Percentiles rank a stretch among this genome's conserved stretches.
Evolutionary conservation across 345 rosid genomes (phyloP).

Genomic region (Clarkia xantiana): DNA sequence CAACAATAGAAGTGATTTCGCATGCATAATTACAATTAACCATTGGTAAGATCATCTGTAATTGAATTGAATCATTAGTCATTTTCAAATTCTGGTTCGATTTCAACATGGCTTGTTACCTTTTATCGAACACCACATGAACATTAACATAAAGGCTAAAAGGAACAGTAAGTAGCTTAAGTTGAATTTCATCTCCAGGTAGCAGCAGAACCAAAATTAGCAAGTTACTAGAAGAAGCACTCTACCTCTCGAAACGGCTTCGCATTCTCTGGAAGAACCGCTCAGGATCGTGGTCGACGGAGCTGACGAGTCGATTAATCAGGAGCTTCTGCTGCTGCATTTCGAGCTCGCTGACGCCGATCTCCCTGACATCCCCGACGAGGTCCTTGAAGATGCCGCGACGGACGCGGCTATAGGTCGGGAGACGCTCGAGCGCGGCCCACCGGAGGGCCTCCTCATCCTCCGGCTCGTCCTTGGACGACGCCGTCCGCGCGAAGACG

Average conservation of each 20-base stretch:
- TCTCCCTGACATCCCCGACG: slow-evolving; percentile 52
- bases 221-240: not conserved
- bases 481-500: slow-evolving; percentile 48
- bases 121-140: not conserved
- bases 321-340: slow-evolving; percentile 55
- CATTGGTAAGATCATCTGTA: not conserved
- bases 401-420: slow-evolving; percentile 59
- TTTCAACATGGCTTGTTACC: not conserved
- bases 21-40: not conserved
- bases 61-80: not conserved
- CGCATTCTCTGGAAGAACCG: slow-evolving; percentile 75
- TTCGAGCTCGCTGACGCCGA: slow-evolving; percentile 58
- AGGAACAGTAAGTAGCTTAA: not conserved
- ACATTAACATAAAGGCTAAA: not conserved
- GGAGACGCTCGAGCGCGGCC: slow-evolving; percentile 88
- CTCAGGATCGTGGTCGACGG: slow-evolving; percentile 71
- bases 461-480: slow-evolving; percentile 36
- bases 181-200: no score
- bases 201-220: not conserved
- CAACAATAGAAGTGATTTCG: not conserved
- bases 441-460: slow-evolving; percentile 86
- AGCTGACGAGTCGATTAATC: slow-evolving; percentile 53
- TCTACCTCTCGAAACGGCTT: slow-evolving; percentile 61
- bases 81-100: not conserved
- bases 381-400: slow-evolving; percentile 62